Percentiles rank a stretch among this genome's conserved stretches.
Conservation (phyloP, 164 flowering plant species). For the Taxillus chinensis region DNA sequence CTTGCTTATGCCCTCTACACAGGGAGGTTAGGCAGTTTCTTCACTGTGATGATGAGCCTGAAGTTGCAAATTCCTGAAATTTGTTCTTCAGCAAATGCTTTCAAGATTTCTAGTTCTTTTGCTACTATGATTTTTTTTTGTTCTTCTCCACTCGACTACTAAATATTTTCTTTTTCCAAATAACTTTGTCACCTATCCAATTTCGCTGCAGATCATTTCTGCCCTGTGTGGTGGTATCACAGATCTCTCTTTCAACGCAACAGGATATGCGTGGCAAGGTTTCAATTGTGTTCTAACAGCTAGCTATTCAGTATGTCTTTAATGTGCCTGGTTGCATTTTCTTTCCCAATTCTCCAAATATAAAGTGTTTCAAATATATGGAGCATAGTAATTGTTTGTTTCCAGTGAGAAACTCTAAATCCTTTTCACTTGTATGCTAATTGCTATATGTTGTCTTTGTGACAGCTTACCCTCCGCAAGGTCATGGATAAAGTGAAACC, state of each 20-base stretch:
- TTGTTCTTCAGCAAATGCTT: too few relatives aligned
- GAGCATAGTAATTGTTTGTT: neutral
- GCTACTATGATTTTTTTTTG: too few relatives aligned
- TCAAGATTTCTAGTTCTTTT: too few relatives aligned
- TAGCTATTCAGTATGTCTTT: constrained; percentile 58
- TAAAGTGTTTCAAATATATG: neutral
- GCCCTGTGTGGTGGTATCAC: constrained; percentile 70
- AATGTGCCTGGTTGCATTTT: neutral
- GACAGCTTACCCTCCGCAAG: constrained; percentile 55
- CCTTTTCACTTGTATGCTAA: neutral
- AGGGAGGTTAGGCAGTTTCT: too few relatives aligned
- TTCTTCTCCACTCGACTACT: neutral
- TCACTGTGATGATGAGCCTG: too few relatives aligned
- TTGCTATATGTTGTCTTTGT: constrained; percentile 12
- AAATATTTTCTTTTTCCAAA: neutral
- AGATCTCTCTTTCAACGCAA: constrained; percentile 56
- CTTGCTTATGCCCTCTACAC: too few relatives aligned
- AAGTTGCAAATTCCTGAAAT: too few relatives aligned
- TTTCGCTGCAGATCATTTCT: constrained; percentile 54
- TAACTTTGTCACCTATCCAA: neutral
- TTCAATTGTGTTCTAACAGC: constrained; percentile 72
- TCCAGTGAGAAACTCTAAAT: neutral
- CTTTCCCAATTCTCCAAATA: neutral
- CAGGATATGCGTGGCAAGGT: constrained; percentile 70
- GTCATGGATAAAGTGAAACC: constrained; percentile 76